Base-by-base conservation (phyloP, 345 rosid species). In the Murraya koenigii region DNA sequence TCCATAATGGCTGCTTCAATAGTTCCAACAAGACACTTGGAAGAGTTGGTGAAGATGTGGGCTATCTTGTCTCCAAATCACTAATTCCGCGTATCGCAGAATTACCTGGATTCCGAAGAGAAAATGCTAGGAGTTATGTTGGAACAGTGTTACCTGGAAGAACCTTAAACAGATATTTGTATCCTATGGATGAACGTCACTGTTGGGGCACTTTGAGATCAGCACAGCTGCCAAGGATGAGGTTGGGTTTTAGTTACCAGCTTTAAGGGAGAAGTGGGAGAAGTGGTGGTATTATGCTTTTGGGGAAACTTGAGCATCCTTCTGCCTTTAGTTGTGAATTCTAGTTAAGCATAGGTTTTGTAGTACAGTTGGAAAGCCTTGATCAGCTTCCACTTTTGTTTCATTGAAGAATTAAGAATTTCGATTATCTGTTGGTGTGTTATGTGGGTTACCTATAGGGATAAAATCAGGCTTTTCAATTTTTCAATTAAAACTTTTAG, bases 91-190 rank as follows among this genome's bases (percentile, higher is more conserved):
- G 10, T 39, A 69, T 41, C 66, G 30, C 11, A 20, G 80, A 77
- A 65, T 20, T 23, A 39, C 75, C 35, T 22, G 68, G 41, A 30
- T 55, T 73, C 68, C 55, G 1, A 60, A 60, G 68, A 44, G 66
- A 58, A 26, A 60, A 55, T 26, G 33, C 32, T 7, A 22, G 35
- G 75, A 64, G 9, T 15, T 7, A 11, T 56, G 66, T 30, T 30
- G 2, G 2, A 30, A 30, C 32, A 30, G 32, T 2, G 47, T 26
- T 36, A 61, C 67, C 49, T 9, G 38, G 77, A 38, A 75, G 72
- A 80, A 38, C 72, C 26, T 70, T 17, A 25, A 41, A 52, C n/a
- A 54, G 67, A 64, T 49, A 80, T 36, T 19, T 26, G 60, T 30
- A 62, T 64, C n/a, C 35, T 41, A 8, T 5, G 78, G 30, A 70